Base-by-base conservation (phyloP, 2,329 filamentous ascomycete species). In the Oidium heveae region DNA sequence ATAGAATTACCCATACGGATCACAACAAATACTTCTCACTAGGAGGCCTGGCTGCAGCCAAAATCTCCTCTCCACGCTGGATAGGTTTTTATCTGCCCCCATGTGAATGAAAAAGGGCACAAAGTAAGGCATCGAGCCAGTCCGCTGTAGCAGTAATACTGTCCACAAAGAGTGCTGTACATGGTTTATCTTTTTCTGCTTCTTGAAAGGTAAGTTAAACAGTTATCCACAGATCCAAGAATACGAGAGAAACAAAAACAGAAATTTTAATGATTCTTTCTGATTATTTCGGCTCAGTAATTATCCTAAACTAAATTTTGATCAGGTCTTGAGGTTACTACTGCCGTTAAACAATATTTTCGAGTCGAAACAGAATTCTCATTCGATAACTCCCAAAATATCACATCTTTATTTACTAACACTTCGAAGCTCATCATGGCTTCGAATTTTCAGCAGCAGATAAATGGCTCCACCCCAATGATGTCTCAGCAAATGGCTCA, bases 401-500 rank as follows among this genome's bases (percentile, higher is more conserved):
- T 46, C 20, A 10, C 16, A 46, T 46, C 20, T 18, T 4, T n/a
- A 16, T 1, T 46, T 46, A 46, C 41, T 22, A 41, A 41, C 16
- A 20, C 2, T n/a, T 46, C 41, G 20, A 46, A 22, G 9, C 58
- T 16, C 22, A 44, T n/a, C 50, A 66, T 66, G 64, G 62, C 62
- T 34, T 57, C 61, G 32, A 65, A 65, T 56, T 65, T 64, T 56
- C 63, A 61, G 55, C 62, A 62, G 54, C 60, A 64, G 53, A 62
- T 63, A 58, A 58, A 59, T 43, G 60, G 56, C 54, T 58, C 60
- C n/a, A 58, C 58, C 43, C 59, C 59, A 51, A 61, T 63, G 59
- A 64, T 63, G 61, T 58, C 58, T n/a, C 61, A 61, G 41, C 62
- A 56, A 52, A 52, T 50, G 22, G 57, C 57, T 18, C 59, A 59